Base-by-base conservation (phyloP, 1,284 basidiomycete genomes). In the Pseudozyma tsukubaensis region DNA sequence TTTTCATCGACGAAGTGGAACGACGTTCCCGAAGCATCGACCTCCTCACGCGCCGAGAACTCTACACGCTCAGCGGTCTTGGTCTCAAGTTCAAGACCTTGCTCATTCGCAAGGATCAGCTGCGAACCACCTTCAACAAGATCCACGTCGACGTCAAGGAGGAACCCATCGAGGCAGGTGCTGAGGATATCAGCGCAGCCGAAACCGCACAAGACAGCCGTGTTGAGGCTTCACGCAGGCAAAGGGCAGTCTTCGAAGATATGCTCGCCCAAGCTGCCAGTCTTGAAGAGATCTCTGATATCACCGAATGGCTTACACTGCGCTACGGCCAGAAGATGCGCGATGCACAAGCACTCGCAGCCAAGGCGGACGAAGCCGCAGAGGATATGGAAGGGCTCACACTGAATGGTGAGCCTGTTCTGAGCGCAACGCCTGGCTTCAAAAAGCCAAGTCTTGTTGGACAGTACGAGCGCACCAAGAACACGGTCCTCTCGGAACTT, bases 261-360 rank as follows among this genome's bases (percentile, higher is more conserved):
- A 72, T 82, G 63, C 68, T 87, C 19, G 81, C 32, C 91, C 83
- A 86, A 66, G 82, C 84, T 37, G 79, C 85, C 66, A 86, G 85
- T 57, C 91, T 96, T 43, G 97, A 99, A 85, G 89, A 94, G 72
- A 92, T 97, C 12, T 91, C 92, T 0, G 97, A 99, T 81, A 90
- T 92, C 18, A 91, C 92, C 0, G 95, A 97, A 79, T 99, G 94
- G 94, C 85, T 99, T 50, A 87, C 89, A 24, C 90, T 94, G 88
- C 93, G 92, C 83, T 93, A 94, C 69, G 84, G 86, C 5, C 77
- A 83, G 19, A 84, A 86, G 68, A 80, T 84, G 73, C 73, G 75
- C 34, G 78, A 83, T 19, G 77, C 76, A 11, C 77, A 82, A 55
- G 65, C 74, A 1, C 44, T 65, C 89, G 92, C 70, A 91, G 92